Conservation (phyloP, 768 basidiomycete species). For the Polyporus arcularius region DNA sequence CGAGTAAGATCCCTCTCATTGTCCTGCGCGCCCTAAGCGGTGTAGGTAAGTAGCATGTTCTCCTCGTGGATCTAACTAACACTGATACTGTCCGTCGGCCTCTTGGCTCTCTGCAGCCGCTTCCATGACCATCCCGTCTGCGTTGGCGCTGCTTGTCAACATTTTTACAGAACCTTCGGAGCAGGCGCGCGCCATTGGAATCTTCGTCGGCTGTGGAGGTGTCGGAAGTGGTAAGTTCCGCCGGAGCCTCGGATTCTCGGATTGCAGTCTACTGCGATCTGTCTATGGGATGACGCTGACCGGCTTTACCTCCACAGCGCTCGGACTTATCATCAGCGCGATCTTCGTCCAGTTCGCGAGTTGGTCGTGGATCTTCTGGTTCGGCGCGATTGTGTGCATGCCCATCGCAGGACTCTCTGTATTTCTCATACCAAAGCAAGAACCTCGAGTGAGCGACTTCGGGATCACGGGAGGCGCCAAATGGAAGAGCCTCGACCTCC, state of each 20-base stretch:
- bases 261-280: no score
- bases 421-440: conserved; percentile 34
- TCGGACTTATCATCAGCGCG: conserved; percentile 38
- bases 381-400: conserved; percentile 42
- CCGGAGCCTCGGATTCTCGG: neutral
- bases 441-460: conserved; percentile 7
- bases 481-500: conserved; percentile 34
- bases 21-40: conserved; percentile 35
- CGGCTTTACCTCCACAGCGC: conserved; percentile 19
- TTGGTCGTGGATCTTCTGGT: conserved; percentile 51
- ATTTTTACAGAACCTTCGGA: conserved; percentile 46
- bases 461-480: conserved; percentile 7
- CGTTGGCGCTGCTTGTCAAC: conserved; percentile 44
- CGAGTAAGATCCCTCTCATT: conserved; percentile 34
- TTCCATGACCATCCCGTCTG: conserved; percentile 45
- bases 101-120: conserved; percentile 27
- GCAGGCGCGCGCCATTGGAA: conserved; percentile 45
- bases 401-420: conserved; percentile 32
- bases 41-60: conserved; percentile 6
- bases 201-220: conserved; percentile 47
- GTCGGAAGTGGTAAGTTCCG: conserved; percentile 39
- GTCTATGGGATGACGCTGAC: neutral
- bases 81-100: no score
- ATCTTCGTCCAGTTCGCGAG: conserved; percentile 37
- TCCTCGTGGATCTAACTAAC: no score